Percentiles rank a stretch among this genome's conserved stretches.
These are phyloP conservation scores for Eucalyptus curtisii DNA, from an alignment of 345 rosid species.

Conservation along the genomic window DNA sequence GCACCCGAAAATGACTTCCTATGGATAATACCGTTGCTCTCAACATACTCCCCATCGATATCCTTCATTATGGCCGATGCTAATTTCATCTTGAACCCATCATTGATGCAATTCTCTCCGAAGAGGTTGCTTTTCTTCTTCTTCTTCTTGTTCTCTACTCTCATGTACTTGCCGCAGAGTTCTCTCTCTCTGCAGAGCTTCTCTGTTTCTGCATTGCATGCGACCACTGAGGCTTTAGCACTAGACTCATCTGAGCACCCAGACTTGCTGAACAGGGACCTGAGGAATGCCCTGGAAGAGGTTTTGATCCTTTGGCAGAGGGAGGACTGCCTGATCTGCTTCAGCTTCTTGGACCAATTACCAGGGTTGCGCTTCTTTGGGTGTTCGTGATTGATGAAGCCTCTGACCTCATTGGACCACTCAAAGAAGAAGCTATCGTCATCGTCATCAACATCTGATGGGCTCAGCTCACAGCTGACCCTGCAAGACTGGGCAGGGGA, in stretches of 20 bases:
- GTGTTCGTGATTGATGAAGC: conserved; percentile 15
- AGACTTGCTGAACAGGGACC: conserved; percentile 48
- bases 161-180: conserved; percentile 6
- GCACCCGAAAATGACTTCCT: conserved; percentile 86
- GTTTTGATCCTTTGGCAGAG: conserved; percentile 50
- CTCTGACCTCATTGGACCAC: conserved; percentile 38
- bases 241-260: conserved; percentile 37
- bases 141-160: conserved; percentile 4
- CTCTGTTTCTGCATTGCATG: conserved; percentile 11
- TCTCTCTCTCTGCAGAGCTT: not conserved
- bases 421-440: conserved; percentile 46
- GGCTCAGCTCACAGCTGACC: conserved; percentile 38
- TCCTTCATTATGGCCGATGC: not conserved
- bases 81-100: not conserved
- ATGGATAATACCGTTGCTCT: conserved; percentile 13
- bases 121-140: conserved; percentile 18
- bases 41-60: conserved; percentile 14
- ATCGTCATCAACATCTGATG: not conserved
- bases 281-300: conserved; percentile 55
- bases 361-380: conserved; percentile 7
- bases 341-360: conserved; percentile 34
- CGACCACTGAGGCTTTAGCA: conserved; percentile 8
- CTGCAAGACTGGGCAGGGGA: conserved; percentile 52
- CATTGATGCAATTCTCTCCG: not conserved
- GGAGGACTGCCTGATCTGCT: conserved; percentile 41